Base-by-base conservation (phyloP, 179 eudicot species). In the Patellifolia procumbens region DNA sequence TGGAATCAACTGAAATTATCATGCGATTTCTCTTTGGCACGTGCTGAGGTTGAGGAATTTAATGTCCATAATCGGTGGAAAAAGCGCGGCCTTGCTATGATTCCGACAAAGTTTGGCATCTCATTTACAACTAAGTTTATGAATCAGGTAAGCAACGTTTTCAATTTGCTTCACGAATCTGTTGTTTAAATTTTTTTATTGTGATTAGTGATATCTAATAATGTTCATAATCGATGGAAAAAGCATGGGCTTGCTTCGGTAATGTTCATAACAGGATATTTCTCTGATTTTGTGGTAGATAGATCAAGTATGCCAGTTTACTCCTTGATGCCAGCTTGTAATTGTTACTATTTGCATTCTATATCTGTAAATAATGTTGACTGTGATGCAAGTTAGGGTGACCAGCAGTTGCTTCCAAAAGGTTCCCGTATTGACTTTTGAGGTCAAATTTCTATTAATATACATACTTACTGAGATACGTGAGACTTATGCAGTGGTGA, bases 81-180 rank as follows among this genome's bases (percentile, higher is more conserved):
- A 76, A 96, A 96, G 76, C 97, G 97, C 63, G 99, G 99, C 76
- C 68, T 93, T 75, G 86, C 99, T 59, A 86, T 96, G 85, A 64
- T 96, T 76, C 99, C 99, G 43, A 96, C 97, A 20, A 93, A 90
- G 63, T 91, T 96, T 87, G 99, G 99, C 56, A 93, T 96, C 74
- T 84, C 99, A 29, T 96, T 96, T 74, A 93, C 97, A 59, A 71
- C 94, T 11, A 96, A 96, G 85, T 96, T 96, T 83, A 83, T 96
- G 96, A 96, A 96, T 84, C 99, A 96, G 99, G 99, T 95, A 85
- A 29, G n/a, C n/a, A n/a, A n/a, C n/a, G n/a, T n/a, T n/a, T n/a
- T n/a, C n/a, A n/a, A n/a, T n/a, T n/a, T n/a, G n/a, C n/a, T n/a
- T n/a, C n/a, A n/a, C n/a, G n/a, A n/a, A n/a, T n/a, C n/a, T n/a